These are phyloP conservation scores for Aureobasidium sp. DNA, from an alignment of 2,329 filamentous ascomycete species.

Conservation along the genomic window DNA sequence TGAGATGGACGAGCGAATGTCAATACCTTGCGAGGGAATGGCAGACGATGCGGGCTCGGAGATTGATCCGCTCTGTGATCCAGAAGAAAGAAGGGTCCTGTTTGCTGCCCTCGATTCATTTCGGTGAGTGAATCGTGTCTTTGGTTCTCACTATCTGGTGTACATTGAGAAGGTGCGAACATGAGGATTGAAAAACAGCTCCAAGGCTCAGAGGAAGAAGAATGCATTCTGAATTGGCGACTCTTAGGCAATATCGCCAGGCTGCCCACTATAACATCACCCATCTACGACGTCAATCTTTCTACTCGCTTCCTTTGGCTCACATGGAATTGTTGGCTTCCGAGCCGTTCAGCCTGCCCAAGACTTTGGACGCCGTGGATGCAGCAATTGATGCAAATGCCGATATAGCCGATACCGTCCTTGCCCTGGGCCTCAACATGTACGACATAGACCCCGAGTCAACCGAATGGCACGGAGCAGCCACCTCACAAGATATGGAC, in stretches of 20 bases:
- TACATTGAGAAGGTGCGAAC: not conserved
- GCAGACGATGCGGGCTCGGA: slow-evolving; percentile 46
- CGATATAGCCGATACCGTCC: slow-evolving; percentile 68
- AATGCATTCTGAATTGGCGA: not conserved
- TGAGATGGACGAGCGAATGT: not conserved
- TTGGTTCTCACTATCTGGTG: not conserved
- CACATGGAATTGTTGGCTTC: slow-evolving; percentile 78
- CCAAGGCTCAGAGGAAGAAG: not conserved
- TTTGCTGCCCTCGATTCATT: slow-evolving; percentile 83
- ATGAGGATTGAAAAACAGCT: not conserved
- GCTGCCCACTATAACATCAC: slow-evolving; percentile 84
- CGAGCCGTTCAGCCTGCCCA: slow-evolving; percentile 73
- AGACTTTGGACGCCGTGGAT: slow-evolving; percentile 70
- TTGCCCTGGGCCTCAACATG: slow-evolving; percentile 56
- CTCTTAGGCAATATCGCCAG: slow-evolving; percentile 55
- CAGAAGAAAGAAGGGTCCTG: slow-evolving; percentile 71
- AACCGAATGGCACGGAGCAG: slow-evolving; percentile 57
- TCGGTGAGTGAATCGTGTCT: slow-evolving; percentile 48
- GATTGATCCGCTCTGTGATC: slow-evolving; percentile 59
- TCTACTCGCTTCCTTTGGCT: slow-evolving; percentile 76
- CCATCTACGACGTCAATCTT: slow-evolving; percentile 80
- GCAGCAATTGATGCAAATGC: slow-evolving; percentile 84
- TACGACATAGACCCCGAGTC: slow-evolving; percentile 48
- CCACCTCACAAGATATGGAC: slow-evolving; percentile 68
- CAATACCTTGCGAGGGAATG: not conserved